Evolutionary conservation across 2,329 filamentous ascomycete genomes (phyloP).

Genomic region (Fusarium veterinarium): DNA sequence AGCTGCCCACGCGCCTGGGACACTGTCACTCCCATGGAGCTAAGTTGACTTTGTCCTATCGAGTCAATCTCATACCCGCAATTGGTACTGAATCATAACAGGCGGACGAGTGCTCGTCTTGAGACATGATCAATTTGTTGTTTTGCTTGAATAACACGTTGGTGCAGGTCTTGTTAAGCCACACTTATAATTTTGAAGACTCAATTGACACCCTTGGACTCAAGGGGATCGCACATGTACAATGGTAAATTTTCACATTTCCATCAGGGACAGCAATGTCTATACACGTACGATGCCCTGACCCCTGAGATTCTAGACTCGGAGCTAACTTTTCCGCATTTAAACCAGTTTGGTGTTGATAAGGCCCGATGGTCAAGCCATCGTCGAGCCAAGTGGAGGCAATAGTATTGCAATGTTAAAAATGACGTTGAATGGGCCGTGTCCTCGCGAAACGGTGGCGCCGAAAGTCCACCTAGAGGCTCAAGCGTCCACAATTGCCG

Average conservation of each 20-base stretch:
- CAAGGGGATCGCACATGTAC: neutral
- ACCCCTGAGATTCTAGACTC: slow-evolving; percentile 19
- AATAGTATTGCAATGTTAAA: slow-evolving; percentile 17
- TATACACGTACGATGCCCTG: neutral
- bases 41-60: slow-evolving; percentile 12
- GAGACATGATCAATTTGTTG: slow-evolving; percentile 5
- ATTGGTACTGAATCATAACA: slow-evolving; percentile 13
- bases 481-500: slow-evolving; percentile 36
- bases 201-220: neutral
- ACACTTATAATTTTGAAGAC: neutral
- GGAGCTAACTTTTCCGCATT: slow-evolving; percentile 11
- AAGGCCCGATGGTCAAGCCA: slow-evolving; percentile 26
- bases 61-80: slow-evolving; percentile 9
- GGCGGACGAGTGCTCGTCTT: neutral
- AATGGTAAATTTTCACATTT: neutral
- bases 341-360: slow-evolving; percentile 27
- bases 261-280: neutral
- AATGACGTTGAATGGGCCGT: slow-evolving; percentile 39
- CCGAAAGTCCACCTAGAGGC: slow-evolving; percentile 22
- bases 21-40: slow-evolving; percentile 30
- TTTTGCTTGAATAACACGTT: neutral
- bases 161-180: neutral
- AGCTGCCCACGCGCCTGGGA: slow-evolving; percentile 25
- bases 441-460: slow-evolving; percentile 18
- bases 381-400: slow-evolving; percentile 41